Evolutionary conservation across 2,329 filamentous ascomycete genomes (phyloP), one percentile per base, ranked within the genome.

Genomic region (Sporothrix pseudoabietina): DNA sequence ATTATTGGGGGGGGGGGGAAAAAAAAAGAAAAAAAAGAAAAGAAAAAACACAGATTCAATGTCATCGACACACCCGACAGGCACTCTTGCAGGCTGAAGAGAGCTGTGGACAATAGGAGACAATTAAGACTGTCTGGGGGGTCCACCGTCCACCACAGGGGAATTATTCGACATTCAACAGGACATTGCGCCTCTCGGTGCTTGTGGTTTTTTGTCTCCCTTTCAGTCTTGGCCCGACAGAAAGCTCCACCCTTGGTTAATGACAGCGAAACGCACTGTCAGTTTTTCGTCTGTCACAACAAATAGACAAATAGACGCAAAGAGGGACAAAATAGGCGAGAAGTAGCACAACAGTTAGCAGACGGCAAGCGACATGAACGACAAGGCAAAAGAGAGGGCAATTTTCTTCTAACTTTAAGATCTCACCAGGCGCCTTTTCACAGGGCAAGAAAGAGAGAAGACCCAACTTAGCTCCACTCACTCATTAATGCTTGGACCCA

Each of bases 161-260:
- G 16, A 63, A 22, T 41, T 41, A 59, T 26, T 63, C 61, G 5
- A 44, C n/a, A 65, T 44, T 26, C 39, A n/a, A 65, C 39, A 44
- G 9, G 9, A 41, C n/a, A 63, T 63, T 63, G 59, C 59, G 59
- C 35, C 35, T 26, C 35, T 26, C 61, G 47, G n/a, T 65, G 10
- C 10, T 7, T 30, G 22, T 47, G 35, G 8, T 22, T 47, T 22
- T 41, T 65, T 65, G 61, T 39, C 61, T 65, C 35, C 61, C 47
- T 44, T 65, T 30, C 61, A 65, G 39, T 44, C 39, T 65, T 65
- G 61, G 61, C 61, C 61, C n/a, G 39, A 65, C 39, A 61, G 14
- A 16, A 49, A 19, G 6, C 59, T 65, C 35, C 59, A 65, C 59
- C 32, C 8, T 22, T 32, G 26, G 5, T 41, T 41, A 22, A 63